Percentiles rank a stretch among this genome's conserved stretches.
These are phyloP conservation scores for Barnettozyma californica DNA, from an alignment of 805 yeast species.

Conservation along the genomic window DNA sequence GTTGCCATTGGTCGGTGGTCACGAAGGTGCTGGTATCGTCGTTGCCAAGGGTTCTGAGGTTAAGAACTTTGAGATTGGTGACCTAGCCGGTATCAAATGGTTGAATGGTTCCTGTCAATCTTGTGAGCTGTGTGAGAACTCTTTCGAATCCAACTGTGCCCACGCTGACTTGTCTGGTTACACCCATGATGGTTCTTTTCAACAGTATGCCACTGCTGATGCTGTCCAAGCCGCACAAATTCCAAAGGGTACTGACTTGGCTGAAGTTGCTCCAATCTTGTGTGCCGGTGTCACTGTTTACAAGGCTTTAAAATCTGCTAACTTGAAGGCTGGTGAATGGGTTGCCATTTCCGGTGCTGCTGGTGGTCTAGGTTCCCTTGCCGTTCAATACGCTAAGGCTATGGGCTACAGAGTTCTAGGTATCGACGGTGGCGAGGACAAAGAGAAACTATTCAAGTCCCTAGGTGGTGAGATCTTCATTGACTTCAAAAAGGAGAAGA, in stretches of 20 bases:
- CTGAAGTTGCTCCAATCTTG: conserved; percentile 49
- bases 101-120: conserved; percentile 62
- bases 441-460: conserved; percentile 46
- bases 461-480: conserved; percentile 64
- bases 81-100: conserved; percentile 67
- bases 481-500: conserved; percentile 50
- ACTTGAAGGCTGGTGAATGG: conserved; percentile 62
- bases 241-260: conserved; percentile 55
- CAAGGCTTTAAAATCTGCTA: conserved; percentile 61
- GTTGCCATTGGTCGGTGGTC: conserved; percentile 68
- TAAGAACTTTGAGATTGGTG: conserved; percentile 58
- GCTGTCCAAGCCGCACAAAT: conserved; percentile 60
- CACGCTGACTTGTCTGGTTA: conserved; percentile 64
- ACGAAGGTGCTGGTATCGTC: conserved; percentile 71
- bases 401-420: conserved; percentile 72
- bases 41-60: conserved; percentile 61
- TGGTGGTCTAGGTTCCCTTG: conserved; percentile 78
- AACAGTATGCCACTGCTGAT: conserved; percentile 62
- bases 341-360: conserved; percentile 76
- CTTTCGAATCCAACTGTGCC: conserved; percentile 62
- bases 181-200: conserved; percentile 43
- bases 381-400: conserved; percentile 72
- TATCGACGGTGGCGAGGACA: conserved; percentile 73
- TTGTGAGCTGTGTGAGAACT: conserved; percentile 59
- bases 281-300: conserved; percentile 49